phyloP scores from a whole-genome alignment of 371 early-diverging fungal species.

The Lichtheimia ramosa region DNA sequence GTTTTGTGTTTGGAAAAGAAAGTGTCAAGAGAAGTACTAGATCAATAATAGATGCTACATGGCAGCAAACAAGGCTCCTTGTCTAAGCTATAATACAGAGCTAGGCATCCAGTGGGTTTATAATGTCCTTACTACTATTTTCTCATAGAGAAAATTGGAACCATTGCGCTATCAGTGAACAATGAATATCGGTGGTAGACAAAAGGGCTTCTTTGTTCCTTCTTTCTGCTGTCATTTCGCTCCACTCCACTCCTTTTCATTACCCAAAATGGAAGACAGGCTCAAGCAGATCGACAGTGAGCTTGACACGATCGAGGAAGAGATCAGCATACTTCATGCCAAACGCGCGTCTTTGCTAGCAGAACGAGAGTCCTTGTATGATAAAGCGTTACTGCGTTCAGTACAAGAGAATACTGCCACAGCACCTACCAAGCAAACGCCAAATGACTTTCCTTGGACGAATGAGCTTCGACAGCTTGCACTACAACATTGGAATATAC shows the following conservation, averaged over 20 bases:
- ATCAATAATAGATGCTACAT: too few species aligned
- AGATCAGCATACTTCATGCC: slow-evolving; percentile 13
- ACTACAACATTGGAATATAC: slow-evolving; percentile 47
- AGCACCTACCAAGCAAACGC: slow-evolving; percentile 27
- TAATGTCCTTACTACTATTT: too few species aligned
- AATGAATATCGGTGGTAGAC: too few species aligned
- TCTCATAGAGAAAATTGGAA: too few species aligned
- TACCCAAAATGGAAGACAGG: neutral
- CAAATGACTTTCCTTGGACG: slow-evolving; percentile 56
- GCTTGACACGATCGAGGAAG: slow-evolving; percentile 20
- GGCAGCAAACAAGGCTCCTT: too few species aligned
- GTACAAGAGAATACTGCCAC: slow-evolving; percentile 1
- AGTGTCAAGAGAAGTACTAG: too few species aligned
- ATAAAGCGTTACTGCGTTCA: neutral
- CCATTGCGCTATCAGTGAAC: too few species aligned
- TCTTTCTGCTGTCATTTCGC: too few species aligned
- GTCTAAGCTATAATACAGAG: too few species aligned
- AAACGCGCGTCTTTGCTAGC: slow-evolving; percentile 6
- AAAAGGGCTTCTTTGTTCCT: too few species aligned
- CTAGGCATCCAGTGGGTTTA: too few species aligned
- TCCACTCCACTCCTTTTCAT: neutral
- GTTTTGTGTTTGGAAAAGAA: too few species aligned
- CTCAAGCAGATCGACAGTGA: slow-evolving; percentile 16
- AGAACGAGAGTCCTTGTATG: slow-evolving; percentile 1
- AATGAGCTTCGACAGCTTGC: slow-evolving; percentile 31